phyloP scores from a whole-genome alignment of 495 filamentous ascomycete genomes.

The Aspergillus heteromorphus region DNA sequence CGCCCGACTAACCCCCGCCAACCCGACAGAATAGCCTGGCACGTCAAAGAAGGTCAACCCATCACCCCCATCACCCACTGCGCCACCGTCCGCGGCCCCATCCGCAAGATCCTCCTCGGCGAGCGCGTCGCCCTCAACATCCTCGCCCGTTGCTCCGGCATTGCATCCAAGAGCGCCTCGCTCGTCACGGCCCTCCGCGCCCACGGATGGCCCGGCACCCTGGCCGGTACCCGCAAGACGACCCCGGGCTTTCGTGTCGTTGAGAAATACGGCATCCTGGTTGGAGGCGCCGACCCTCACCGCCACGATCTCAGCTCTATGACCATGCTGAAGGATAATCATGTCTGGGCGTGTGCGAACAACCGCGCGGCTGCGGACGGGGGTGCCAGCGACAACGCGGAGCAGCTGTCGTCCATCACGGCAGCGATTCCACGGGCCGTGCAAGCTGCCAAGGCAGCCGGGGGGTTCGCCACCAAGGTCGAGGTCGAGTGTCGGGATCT shows the following conservation, averaged over 20 bases:
- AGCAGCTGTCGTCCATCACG: constrained; percentile 25
- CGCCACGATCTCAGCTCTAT: constrained; percentile 87
- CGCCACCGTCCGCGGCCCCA: constrained; percentile 83
- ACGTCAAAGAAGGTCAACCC: constrained; percentile 65
- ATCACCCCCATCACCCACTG: constrained; percentile 52
- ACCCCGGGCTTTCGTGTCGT: constrained; percentile 93
- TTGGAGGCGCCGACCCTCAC: constrained; percentile 87
- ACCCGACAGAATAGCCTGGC: constrained; percentile 69
- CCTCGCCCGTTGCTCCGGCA: constrained; percentile 85
- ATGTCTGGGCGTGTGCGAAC: constrained; percentile 77
- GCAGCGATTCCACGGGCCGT: constrained; percentile 82
- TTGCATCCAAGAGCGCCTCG: constrained; percentile 62
- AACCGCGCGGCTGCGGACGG: constrained; percentile 28
- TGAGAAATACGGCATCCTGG: constrained; percentile 96
- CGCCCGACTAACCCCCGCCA: not conserved
- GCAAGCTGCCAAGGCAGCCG: constrained; percentile 72
- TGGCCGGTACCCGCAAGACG: constrained; percentile 95
- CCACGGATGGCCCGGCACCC: constrained; percentile 69
- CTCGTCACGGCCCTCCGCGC: constrained; percentile 49
- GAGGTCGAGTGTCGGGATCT: constrained; percentile 92
- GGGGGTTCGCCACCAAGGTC: constrained; percentile 86
- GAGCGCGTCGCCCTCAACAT: constrained; percentile 91
- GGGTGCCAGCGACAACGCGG: constrained; percentile 1
- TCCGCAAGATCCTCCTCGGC: constrained; percentile 79
- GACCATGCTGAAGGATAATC: constrained; percentile 99